Conservation (phyloP, 75 land plant genomes). For the Selaginella moellendorffii region DNA sequence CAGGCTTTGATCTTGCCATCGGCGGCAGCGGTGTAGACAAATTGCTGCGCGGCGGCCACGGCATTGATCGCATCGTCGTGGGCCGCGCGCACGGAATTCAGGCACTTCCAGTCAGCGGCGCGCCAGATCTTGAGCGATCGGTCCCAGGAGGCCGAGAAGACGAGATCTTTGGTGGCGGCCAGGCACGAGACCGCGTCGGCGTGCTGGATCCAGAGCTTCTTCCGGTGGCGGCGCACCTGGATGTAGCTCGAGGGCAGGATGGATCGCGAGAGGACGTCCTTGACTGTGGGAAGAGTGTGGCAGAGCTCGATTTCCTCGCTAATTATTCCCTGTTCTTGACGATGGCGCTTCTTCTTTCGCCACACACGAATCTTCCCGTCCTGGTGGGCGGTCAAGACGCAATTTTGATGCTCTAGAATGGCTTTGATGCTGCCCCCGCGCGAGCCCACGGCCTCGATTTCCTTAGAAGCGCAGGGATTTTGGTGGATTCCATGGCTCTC, state of each 20-base stretch:
- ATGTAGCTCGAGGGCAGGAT: neutral
- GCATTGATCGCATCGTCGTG: neutral
- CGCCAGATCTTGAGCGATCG: neutral
- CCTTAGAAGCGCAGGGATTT: too few relatives aligned
- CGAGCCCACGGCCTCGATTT: too few relatives aligned
- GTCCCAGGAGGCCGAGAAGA: neutral
- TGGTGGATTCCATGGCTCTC: neutral
- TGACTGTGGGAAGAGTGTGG: neutral
- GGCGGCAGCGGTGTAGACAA: neutral
- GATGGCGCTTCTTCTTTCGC: neutral
- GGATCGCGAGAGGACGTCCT: neutral
- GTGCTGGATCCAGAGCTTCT: neutral
- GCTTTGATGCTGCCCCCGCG: neutral
- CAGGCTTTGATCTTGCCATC: neutral
- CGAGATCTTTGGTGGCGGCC: neutral
- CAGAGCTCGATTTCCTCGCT: neutral
- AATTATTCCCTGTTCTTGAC: too few relatives aligned
- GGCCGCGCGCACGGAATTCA: neutral
- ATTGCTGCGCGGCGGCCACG: neutral
- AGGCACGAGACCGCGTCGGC: neutral
- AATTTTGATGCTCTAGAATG: neutral
- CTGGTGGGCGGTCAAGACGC: neutral
- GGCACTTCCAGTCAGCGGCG: neutral
- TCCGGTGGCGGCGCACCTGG: neutral
- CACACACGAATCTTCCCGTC: neutral